A percentile compares a stretch with the other conserved stretches of the same genome.
Evolutionary conservation across 352 stramenopile genomes (phyloP).

Genomic region (Phytophthora lateralis): DNA sequence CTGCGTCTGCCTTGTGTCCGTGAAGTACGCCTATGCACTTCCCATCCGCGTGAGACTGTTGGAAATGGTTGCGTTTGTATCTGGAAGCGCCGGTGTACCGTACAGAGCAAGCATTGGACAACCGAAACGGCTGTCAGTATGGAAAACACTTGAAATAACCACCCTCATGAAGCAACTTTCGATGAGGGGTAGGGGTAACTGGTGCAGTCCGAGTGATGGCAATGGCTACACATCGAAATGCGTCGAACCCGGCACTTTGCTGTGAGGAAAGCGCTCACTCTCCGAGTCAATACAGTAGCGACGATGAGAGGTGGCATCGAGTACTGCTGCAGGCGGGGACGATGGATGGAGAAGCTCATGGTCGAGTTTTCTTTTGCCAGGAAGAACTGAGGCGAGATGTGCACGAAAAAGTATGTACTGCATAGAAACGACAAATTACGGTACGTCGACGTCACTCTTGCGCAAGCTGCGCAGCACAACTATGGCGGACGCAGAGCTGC

Average conservation of each 20-base stretch:
- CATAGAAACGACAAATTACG: conserved; percentile 17
- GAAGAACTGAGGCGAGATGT: not conserved
- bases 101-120: conserved; percentile 1
- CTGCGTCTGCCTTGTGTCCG: not conserved
- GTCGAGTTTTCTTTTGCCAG: conserved; percentile 3
- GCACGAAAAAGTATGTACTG: not conserved
- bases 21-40: conserved; percentile 2
- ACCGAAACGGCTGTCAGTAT: conserved; percentile 26
- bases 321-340: too few relatives aligned
- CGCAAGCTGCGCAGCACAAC: too few relatives aligned
- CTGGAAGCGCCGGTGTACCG: conserved; percentile 16
- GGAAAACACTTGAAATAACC: conserved; percentile 17
- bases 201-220: conserved; percentile 6
- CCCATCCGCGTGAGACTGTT: conserved; percentile 10
- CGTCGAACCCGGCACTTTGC: too few relatives aligned
- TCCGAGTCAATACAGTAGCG: too few relatives aligned
- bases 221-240: conserved; percentile 2
- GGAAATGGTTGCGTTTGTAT: conserved; percentile 22
- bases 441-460: conserved; percentile 12
- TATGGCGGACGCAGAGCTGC: conserved; percentile 38
- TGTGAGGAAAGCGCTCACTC: too few relatives aligned
- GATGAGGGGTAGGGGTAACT: not conserved
- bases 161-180: conserved; percentile 13
- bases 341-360: conserved; percentile 21
- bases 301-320: too few relatives aligned